phyloP scores from a whole-genome alignment of 2,329 filamentous ascomycete species.

The Didymella exigua region DNA sequence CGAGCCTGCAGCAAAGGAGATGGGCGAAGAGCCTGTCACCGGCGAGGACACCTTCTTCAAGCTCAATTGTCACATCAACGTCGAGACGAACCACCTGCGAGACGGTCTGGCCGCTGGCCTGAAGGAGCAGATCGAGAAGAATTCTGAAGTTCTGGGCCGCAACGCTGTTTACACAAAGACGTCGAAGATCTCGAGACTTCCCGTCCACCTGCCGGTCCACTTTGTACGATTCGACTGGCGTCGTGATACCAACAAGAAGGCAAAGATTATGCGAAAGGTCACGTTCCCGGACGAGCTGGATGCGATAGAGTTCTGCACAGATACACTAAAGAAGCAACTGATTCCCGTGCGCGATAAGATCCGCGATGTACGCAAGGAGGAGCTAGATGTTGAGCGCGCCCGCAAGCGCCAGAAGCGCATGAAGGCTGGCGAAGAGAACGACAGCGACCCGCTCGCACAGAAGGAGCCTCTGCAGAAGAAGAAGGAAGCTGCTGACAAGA shows the following conservation, averaged over 20 bases:
- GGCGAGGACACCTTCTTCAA: conserved; percentile 82
- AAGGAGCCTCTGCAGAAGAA: conserved; percentile 59
- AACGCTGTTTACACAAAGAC: conserved; percentile 88
- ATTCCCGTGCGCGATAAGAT: conserved; percentile 96
- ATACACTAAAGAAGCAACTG: conserved; percentile 80
- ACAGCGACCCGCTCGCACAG: conserved; percentile 50
- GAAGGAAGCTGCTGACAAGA: conserved; percentile 53
- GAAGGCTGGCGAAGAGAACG: conserved; percentile 61
- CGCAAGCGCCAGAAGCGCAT: conserved; percentile 87
- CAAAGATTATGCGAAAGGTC: conserved; percentile 99
- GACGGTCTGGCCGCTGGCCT: conserved; percentile 85
- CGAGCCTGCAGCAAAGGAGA: conserved; percentile 75
- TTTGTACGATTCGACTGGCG: conserved; percentile 99
- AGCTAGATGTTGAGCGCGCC: conserved; percentile 87
- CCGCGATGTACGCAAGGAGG: conserved; percentile 91
- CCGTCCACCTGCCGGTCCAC: conserved; percentile 95
- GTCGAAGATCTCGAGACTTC: conserved; percentile 85
- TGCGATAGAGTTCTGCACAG: conserved; percentile 92
- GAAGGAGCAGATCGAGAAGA: conserved; percentile 90
- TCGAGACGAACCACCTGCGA: conserved; percentile 83
- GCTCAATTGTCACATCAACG: conserved; percentile 93
- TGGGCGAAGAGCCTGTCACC: conserved; percentile 71
- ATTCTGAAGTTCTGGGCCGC: conserved; percentile 75
- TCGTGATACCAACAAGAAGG: conserved; percentile 92
- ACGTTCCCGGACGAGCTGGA: conserved; percentile 94